Conservation (phyloP, 257 asterid species). For the Datura wrightii region DNA sequence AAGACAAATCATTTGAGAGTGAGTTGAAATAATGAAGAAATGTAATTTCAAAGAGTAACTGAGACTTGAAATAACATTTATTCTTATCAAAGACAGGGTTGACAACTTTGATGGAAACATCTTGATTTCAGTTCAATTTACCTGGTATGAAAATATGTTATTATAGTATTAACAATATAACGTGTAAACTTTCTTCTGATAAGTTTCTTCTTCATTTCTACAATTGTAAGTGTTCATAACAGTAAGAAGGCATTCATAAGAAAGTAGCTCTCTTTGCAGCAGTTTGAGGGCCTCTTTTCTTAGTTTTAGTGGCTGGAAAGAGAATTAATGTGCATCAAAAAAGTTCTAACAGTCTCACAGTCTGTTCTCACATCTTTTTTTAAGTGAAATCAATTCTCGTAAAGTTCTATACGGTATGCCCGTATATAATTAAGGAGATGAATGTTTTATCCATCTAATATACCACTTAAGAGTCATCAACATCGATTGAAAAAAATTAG, state of each 20-base stretch:
- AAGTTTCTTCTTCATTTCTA: constrained; percentile 79
- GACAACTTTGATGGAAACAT: constrained; percentile 22
- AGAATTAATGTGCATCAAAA: not conserved
- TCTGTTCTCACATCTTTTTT: not conserved
- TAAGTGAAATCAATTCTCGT: not conserved
- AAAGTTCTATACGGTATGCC: not conserved
- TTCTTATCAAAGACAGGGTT: not conserved
- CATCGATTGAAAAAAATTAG: not conserved
- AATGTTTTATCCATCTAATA: not conserved
- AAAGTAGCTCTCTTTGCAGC: not conserved
- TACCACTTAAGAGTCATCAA: not conserved
- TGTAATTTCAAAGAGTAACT: not conserved
- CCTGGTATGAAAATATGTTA: constrained; percentile 72
- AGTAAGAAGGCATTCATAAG: constrained; percentile 35
- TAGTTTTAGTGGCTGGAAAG: not conserved
- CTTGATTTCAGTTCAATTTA: constrained; percentile 36
- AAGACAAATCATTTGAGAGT: too few species aligned
- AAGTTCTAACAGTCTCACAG: not conserved
- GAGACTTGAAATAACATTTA: not conserved
- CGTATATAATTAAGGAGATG: not conserved
- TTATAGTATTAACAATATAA: constrained; percentile 60
- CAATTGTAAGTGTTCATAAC: constrained; percentile 73
- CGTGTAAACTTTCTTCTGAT: constrained; percentile 57
- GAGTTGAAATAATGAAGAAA: too few species aligned
- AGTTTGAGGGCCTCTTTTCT: not conserved